phyloP scores from a whole-genome alignment of 495 filamentous ascomycete species.

The Podospora didyma region DNA sequence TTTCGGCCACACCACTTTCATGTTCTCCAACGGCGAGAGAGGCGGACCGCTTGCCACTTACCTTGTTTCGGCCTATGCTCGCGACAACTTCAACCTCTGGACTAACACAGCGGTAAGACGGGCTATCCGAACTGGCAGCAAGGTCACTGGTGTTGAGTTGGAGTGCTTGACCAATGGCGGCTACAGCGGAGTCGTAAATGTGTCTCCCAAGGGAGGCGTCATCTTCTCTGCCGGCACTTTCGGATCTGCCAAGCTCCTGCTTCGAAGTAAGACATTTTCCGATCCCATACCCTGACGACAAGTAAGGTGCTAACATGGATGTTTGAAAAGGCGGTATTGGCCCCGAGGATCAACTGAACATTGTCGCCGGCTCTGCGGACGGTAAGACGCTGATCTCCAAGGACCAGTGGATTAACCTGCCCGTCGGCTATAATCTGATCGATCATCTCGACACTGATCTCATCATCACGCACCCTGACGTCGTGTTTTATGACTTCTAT shows the following conservation, averaged over 20 bases:
- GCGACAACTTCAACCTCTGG: conserved; percentile 62
- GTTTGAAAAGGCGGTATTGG: conserved; percentile 52
- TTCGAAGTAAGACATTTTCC: conserved; percentile 33
- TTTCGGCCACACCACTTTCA: conserved; percentile 64
- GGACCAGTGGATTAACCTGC: conserved; percentile 64
- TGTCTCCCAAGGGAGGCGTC: conserved; percentile 58
- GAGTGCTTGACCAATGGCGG: conserved; percentile 52
- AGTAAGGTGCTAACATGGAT: background rate
- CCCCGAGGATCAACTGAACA: conserved; percentile 53
- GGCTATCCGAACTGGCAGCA: conserved; percentile 56
- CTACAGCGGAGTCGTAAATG: conserved; percentile 52
- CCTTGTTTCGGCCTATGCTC: conserved; percentile 55
- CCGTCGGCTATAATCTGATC: conserved; percentile 68
- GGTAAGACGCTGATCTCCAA: conserved; percentile 45
- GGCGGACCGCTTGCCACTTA: conserved; percentile 73
- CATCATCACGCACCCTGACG: conserved; percentile 56
- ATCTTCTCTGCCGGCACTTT: conserved; percentile 68
- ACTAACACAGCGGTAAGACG: conserved; percentile 61
- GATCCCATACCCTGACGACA: background rate
- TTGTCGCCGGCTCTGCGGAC: conserved; percentile 50
- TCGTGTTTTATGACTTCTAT: conserved; percentile 64
- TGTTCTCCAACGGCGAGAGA: conserved; percentile 62
- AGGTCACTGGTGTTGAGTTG: conserved; percentile 65
- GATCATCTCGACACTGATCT: conserved; percentile 71
- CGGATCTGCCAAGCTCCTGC: conserved; percentile 66